These are phyloP conservation scores for Toxicodendron radicans DNA, from an alignment of 345 rosid genomes.

Conservation along the genomic window DNA sequence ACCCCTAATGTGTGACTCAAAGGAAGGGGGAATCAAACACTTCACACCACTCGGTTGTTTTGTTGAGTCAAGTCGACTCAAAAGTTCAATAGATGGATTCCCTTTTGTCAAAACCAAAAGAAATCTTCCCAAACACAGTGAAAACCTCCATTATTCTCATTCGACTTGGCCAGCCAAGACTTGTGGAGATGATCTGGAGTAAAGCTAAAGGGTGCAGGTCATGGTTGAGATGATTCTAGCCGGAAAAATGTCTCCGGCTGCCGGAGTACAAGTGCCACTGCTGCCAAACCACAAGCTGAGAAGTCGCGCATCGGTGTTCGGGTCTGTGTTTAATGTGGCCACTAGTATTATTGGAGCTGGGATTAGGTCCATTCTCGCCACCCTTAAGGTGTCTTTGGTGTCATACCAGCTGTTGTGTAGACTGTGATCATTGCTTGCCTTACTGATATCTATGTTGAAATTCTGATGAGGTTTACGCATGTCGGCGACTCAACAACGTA, in stretches of 20 bases:
- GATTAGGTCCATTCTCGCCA: conserved; percentile 89
- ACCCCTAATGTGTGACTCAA: too few species aligned
- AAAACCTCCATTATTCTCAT: too few species aligned
- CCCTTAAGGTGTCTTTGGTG: conserved; percentile 82
- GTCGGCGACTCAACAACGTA: conserved; percentile 8
- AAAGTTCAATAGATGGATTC: too few species aligned
- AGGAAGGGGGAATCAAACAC: too few species aligned
- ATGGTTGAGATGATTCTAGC: too few species aligned
- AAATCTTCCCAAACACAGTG: too few species aligned
- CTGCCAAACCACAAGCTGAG: conserved; percentile 38
- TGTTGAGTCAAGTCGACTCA: too few species aligned
- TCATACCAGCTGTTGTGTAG: conserved; percentile 56
- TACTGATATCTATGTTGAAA: conserved; percentile 28
- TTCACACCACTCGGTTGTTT: too few species aligned
- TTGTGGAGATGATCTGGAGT: too few species aligned
- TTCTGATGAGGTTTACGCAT: conserved; percentile 55
- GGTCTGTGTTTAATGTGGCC: conserved; percentile 87
- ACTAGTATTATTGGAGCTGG: conserved; percentile 88
- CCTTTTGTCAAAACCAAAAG: too few species aligned
- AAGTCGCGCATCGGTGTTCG: conserved; percentile 52
- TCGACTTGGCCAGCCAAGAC: too few species aligned
- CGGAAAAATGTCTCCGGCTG: conserved; percentile 49
- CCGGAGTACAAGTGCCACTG: conserved; percentile 43
- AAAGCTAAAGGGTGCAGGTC: too few species aligned
- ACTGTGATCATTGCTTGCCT: conserved; percentile 65